These are phyloP conservation scores for Nevesoporus exiguus DNA, from an alignment of 768 basidiomycete genomes.

Conservation along the genomic window DNA sequence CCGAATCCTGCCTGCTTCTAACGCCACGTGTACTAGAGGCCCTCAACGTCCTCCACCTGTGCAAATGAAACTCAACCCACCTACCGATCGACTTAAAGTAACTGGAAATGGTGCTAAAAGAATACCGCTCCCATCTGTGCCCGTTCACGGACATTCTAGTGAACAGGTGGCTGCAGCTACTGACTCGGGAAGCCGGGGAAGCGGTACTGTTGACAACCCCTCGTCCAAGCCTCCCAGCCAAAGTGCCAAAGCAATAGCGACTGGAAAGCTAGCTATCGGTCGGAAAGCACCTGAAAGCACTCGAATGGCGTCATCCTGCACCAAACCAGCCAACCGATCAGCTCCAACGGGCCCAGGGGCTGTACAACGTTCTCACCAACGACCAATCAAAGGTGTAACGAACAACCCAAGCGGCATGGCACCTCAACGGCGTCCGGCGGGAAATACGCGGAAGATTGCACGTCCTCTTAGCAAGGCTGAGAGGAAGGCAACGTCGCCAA, in stretches of 20 bases:
- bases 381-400: constrained; percentile 5
- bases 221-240: constrained; percentile 11
- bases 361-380: constrained; percentile 12
- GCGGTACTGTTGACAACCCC: constrained; percentile 1
- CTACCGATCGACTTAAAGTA: constrained; percentile 23
- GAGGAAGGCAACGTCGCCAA: constrained; percentile 15
- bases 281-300: constrained; percentile 10
- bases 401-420: constrained; percentile 1
- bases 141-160: background rate
- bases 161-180: constrained; percentile 1
- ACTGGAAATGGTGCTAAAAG: constrained; percentile 33
- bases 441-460: constrained; percentile 8
- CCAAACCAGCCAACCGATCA: constrained; percentile 7
- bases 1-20: constrained; percentile 2
- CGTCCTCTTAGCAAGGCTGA: constrained; percentile 11
- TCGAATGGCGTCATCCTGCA: constrained; percentile 4
- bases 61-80: constrained; percentile 21
- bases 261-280: constrained; percentile 1
- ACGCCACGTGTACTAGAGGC: constrained; percentile 11
- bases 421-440: constrained; percentile 9
- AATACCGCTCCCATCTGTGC: constrained; percentile 27
- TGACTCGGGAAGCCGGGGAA: background rate
- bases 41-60: constrained; percentile 26
- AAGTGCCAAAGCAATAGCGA: background rate
- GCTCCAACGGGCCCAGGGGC: background rate